Conservation (phyloP, 2,329 filamentous ascomycete species). For the Grosmannia serpens region DNA sequence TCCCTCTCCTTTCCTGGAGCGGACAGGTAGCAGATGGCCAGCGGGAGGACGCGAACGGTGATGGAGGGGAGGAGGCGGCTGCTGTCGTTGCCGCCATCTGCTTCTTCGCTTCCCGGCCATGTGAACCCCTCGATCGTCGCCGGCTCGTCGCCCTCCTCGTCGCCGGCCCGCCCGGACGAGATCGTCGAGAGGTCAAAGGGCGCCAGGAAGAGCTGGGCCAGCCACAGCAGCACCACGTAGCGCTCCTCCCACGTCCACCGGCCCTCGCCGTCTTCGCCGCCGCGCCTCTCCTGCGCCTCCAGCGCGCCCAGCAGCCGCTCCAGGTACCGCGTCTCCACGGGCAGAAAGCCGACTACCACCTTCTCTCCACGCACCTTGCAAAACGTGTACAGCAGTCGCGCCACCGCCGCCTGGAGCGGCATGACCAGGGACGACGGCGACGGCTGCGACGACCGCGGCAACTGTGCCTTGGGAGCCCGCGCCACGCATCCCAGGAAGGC, state of each 20-base stretch:
- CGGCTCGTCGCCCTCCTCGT: conserved; percentile 13
- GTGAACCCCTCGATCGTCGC: conserved; percentile 34
- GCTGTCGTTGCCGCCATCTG: not conserved
- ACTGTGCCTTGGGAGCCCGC: conserved; percentile 14
- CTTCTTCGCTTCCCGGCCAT: conserved; percentile 32
- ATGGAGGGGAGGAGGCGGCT: conserved; percentile 48
- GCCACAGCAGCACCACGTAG: conserved; percentile 81
- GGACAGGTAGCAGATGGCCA: conserved; percentile 61
- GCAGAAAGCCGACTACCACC: conserved; percentile 80
- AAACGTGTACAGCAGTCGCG: conserved; percentile 72
- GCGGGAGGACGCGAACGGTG: conserved; percentile 54
- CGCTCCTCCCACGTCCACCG: conserved; percentile 72
- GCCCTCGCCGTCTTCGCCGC: conserved; percentile 1
- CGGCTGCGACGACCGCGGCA: not conserved
- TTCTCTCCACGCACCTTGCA: conserved; percentile 94
- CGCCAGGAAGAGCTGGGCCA: conserved; percentile 68
- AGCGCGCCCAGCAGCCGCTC: conserved; percentile 69
- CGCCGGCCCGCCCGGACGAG: conserved; percentile 36
- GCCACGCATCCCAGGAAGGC: conserved; percentile 53
- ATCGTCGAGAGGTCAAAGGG: conserved; percentile 88
- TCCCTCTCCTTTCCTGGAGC: conserved; percentile 79
- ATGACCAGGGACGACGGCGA: conserved; percentile 23
- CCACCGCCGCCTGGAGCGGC: conserved; percentile 59
- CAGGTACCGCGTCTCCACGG: conserved; percentile 77
- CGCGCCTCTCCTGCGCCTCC: conserved; percentile 34